Evolutionary conservation across 495 filamentous ascomycete species (phyloP).

Genomic region (Penicillium lagena): DNA sequence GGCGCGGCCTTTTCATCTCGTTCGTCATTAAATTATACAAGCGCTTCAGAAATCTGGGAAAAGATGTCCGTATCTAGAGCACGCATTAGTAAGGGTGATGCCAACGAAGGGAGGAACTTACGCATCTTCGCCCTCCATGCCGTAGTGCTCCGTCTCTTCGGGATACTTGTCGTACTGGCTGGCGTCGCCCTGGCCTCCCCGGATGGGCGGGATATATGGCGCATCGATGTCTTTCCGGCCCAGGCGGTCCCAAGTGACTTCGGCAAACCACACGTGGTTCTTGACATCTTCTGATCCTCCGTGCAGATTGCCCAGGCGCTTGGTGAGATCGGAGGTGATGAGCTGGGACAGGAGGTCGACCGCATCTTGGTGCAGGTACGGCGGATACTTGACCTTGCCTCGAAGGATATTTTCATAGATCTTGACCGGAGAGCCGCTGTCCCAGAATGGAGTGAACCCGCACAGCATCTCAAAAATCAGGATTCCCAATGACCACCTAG

Average conservation of each 20-base stretch:
- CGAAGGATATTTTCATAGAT: conserved; percentile 98
- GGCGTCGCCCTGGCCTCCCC: conserved; percentile 86
- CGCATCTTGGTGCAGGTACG: conserved; percentile 90
- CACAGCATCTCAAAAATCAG: conserved; percentile 99
- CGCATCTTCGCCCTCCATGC: conserved; percentile 69
- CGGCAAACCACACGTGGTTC: conserved; percentile 90
- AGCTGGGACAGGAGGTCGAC: conserved; percentile 85
- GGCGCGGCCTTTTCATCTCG: conserved; percentile 27
- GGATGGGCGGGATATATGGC: conserved; percentile 94
- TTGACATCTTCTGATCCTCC: conserved; percentile 92
- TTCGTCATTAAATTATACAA: conserved; percentile 28
- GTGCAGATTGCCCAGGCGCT: conserved; percentile 88
- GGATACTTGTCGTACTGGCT: conserved; percentile 98
- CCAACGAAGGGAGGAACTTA: conserved; percentile 43
- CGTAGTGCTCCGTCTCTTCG: conserved; percentile 91
- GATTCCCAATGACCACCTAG: conserved; percentile 96
- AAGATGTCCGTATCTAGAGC: conserved; percentile 56
- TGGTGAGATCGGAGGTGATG: conserved; percentile 92
- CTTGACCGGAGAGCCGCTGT: conserved; percentile 93
- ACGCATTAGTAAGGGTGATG: conserved; percentile 6
- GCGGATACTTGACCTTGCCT: conserved; percentile 89
- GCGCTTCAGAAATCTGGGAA: conserved; percentile 64
- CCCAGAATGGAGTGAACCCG: conserved; percentile 98
- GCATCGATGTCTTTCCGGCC: conserved; percentile 95
- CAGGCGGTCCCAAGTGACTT: conserved; percentile 95